Conservation (phyloP, 306 rosid species). For the Sesbania bispinosa region DNA sequence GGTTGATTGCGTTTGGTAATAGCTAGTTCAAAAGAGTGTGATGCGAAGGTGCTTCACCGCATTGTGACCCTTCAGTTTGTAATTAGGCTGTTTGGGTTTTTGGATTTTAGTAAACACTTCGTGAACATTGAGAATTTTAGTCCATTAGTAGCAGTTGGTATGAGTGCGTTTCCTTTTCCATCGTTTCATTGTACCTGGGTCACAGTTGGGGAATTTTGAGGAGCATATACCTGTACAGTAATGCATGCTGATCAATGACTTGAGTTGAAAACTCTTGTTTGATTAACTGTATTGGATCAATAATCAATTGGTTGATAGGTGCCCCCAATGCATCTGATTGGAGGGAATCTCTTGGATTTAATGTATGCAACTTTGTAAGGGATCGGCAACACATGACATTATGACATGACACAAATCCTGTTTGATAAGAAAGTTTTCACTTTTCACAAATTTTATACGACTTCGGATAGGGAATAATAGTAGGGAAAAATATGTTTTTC, state of each 20-base stretch:
- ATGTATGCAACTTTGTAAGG: neutral
- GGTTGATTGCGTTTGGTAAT: constrained; percentile 22
- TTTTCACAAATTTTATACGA: neutral
- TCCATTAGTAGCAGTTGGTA: neutral
- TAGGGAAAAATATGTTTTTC: too few species aligned
- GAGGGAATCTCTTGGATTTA: neutral
- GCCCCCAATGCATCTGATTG: neutral
- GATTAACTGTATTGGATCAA: neutral
- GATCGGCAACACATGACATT: too few species aligned
- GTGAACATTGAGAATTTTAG: neutral
- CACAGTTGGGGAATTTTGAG: constrained; percentile 11
- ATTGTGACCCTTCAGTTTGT: neutral
- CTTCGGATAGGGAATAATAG: too few species aligned
- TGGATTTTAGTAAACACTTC: neutral
- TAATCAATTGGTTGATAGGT: neutral
- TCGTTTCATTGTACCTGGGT: constrained; percentile 9
- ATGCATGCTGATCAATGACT: too few species aligned
- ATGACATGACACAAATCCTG: neutral
- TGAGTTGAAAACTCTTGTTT: neutral
- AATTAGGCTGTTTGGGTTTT: neutral
- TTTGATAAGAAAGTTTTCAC: neutral
- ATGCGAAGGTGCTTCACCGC: neutral
- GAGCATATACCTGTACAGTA: constrained; percentile 22
- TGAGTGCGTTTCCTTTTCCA: neutral
- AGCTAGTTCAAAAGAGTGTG: neutral